Evolutionary conservation across 148 eudicot species (phyloP), one percentile per base, ranked within the genome.

Genomic region (Rheum nobile): DNA sequence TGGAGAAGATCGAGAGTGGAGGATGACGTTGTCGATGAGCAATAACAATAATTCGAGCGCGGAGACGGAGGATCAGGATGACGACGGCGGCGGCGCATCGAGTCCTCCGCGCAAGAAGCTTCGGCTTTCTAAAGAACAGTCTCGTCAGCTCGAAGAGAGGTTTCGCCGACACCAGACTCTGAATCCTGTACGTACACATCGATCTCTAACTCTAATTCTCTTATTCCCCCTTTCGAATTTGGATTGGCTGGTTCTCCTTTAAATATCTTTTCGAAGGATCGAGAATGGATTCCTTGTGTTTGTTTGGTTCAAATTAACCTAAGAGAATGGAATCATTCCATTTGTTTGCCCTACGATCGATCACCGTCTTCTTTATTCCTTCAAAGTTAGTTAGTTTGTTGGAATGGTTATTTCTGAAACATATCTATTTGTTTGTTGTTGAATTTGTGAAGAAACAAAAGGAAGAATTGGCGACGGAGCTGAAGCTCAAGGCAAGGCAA

Each of bases 91-190:
- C 42, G 76, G 79, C 21, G 73, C 1, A 61, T 72, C 74, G 57
- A 80, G 77, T 71, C 84, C 80, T 29, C 85, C 84, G 2, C 75
- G 84, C 8, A 85, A 85, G 79, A 85, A 85, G 72, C 88, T 85
- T 13, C 86, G 88, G 4, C 86, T 85, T 14, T 81, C 83, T 0
- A 81, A 81, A 41, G 83, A 85, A 67, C 88, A 85, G 50, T 85
- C 86, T 79, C 84, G 78, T 71, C 71, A 81, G 35, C 88, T 85
- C n/a, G 88, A 85, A 77, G 83, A 85, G 31, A 81, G 83, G 80
- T 85, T 85, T 73, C 55, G 78, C 34, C 76, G 39, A 8, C 81
- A 85, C 47, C 84, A 75, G 71, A 81, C 88, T 82, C 75, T 83
- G 43, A 85, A 83, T 74, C 88, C 80, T 26, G 88, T 85, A 76